These are phyloP conservation scores for Ceratocystis ficicola DNA, from an alignment of 2,329 filamentous ascomycete species.

Conservation along the genomic window DNA sequence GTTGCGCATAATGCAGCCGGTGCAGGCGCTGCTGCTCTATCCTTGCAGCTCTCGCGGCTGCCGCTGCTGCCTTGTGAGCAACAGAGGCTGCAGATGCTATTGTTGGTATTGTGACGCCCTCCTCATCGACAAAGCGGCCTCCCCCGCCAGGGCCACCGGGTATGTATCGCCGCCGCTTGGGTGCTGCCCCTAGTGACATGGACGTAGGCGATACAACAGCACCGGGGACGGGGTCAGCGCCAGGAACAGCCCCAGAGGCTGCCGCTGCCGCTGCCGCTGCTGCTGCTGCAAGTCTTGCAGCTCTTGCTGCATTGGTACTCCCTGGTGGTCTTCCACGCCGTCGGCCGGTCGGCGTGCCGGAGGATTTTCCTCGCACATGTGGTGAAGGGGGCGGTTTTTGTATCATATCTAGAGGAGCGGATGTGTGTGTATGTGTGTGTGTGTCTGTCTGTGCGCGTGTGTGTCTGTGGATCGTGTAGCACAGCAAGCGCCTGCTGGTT, in stretches of 20 bases:
- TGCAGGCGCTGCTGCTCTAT: background rate
- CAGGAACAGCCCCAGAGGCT: constrained; percentile 29
- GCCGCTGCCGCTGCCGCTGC: constrained; percentile 27
- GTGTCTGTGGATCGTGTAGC: background rate
- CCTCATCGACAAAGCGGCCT: constrained; percentile 67
- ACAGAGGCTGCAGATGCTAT: background rate
- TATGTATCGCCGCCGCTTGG: constrained; percentile 64
- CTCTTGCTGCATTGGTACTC: constrained; percentile 33
- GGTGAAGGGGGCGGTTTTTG: constrained; percentile 19
- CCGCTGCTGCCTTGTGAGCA: constrained; percentile 22
- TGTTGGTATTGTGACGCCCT: constrained; percentile 30
- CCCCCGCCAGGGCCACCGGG: constrained; percentile 79
- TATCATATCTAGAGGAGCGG: constrained; percentile 14
- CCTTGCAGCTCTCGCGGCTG: constrained; percentile 28
- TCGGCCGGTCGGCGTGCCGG: constrained; percentile 31
- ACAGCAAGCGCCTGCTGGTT: no score
- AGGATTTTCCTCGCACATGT: constrained; percentile 33
- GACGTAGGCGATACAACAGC: constrained; percentile 27
- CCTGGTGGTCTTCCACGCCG: constrained; percentile 39
- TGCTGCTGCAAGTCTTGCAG: constrained; percentile 30
- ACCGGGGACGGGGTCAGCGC: constrained; percentile 32
- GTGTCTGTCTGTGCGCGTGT: background rate
- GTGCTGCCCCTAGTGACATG: constrained; percentile 46
- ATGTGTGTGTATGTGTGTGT: constrained; percentile 4
- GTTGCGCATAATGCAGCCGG: background rate